Percentiles rank a stretch among this genome's conserved stretches.
Evolutionary conservation across 345 rosid species (phyloP).

Genomic region (Clarkia xantiana): DNA sequence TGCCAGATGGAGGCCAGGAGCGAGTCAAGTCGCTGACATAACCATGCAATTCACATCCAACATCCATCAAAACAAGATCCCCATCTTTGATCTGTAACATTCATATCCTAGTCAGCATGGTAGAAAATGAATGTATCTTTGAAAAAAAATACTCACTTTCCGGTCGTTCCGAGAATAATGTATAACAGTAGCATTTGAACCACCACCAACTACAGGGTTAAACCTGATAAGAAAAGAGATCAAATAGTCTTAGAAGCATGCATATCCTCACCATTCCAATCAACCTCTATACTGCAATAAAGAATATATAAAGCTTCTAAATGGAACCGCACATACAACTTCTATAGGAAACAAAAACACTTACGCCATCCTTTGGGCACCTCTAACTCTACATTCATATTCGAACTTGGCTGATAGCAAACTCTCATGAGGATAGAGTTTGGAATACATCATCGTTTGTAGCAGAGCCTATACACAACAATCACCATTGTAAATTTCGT

Average conservation of each 20-base stretch:
- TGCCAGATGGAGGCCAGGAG: slow-evolving; percentile 84
- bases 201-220: slow-evolving; percentile 95
- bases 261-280: not conserved
- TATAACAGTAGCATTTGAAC: slow-evolving; percentile 73
- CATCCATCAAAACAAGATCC: slow-evolving; percentile 90
- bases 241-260: not conserved
- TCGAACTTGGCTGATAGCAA: slow-evolving; percentile 72
- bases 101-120: too few species aligned
- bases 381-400: slow-evolving; percentile 83
- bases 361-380: slow-evolving; percentile 98
- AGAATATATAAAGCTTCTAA: slow-evolving; percentile 3
- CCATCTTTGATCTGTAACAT: slow-evolving; percentile 55
- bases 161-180: slow-evolving; percentile 95
- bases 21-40: slow-evolving; percentile 94
- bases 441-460: slow-evolving; percentile 85
- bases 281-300: not conserved
- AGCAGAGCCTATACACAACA: slow-evolving; percentile 45
- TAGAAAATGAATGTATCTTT: too few species aligned
- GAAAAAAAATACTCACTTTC: slow-evolving; percentile 27
- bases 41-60: slow-evolving; percentile 95
- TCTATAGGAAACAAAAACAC: too few species aligned
- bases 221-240: slow-evolving; percentile 32
- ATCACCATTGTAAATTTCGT: not conserved
- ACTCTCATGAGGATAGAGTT: slow-evolving; percentile 56
- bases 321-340: slow-evolving; percentile 7